A percentile compares a stretch with the other conserved stretches of the same genome.
These are phyloP conservation scores for Mycena kentingensis DNA, from an alignment of 768 basidiomycete species.

Conservation along the genomic window DNA sequence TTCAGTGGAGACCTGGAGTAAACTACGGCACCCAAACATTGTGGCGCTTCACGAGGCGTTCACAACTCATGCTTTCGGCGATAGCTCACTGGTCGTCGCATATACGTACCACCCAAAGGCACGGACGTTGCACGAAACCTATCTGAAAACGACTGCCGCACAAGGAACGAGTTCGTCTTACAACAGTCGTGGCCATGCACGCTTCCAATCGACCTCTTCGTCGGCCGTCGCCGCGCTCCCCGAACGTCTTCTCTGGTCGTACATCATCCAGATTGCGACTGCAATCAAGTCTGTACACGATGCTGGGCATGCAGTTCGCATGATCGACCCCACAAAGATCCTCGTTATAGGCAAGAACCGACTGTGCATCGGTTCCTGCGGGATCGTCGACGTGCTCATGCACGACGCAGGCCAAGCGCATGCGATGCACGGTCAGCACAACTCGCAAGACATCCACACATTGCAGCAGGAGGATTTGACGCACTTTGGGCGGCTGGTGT, in stretches of 20 bases:
- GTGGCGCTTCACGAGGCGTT: slow-evolving; percentile 88
- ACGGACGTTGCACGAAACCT: slow-evolving; percentile 76
- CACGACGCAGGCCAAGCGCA: slow-evolving; percentile 50
- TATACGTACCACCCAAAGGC: slow-evolving; percentile 89
- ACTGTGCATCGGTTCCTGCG: slow-evolving; percentile 87
- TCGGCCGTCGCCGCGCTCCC: too few relatives aligned
- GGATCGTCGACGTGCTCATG: slow-evolving; percentile 82
- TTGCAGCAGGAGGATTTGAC: slow-evolving; percentile 88
- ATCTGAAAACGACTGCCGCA: too few relatives aligned
- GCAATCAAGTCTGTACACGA: slow-evolving; percentile 88
- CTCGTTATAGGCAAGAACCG: slow-evolving; percentile 88
- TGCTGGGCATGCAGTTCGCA: slow-evolving; percentile 74
- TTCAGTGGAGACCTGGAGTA: slow-evolving; percentile 83
- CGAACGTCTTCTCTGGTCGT: slow-evolving; percentile 89
- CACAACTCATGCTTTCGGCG: slow-evolving; percentile 89
- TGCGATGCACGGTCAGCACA: not conserved
- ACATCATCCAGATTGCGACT: slow-evolving; percentile 85
- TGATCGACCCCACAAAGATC: slow-evolving; percentile 85
- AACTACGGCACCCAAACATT: slow-evolving; percentile 83
- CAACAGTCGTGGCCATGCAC: too few relatives aligned
- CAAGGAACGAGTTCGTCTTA: too few relatives aligned
- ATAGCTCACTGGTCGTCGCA: slow-evolving; percentile 89
- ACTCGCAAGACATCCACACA: slow-evolving; percentile 52
- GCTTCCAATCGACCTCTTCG: too few relatives aligned
- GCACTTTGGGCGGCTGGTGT: slow-evolving; percentile 83